Evolutionary conservation across 345 rosid genomes (phyloP).

Genomic region (Draba incana): DNA sequence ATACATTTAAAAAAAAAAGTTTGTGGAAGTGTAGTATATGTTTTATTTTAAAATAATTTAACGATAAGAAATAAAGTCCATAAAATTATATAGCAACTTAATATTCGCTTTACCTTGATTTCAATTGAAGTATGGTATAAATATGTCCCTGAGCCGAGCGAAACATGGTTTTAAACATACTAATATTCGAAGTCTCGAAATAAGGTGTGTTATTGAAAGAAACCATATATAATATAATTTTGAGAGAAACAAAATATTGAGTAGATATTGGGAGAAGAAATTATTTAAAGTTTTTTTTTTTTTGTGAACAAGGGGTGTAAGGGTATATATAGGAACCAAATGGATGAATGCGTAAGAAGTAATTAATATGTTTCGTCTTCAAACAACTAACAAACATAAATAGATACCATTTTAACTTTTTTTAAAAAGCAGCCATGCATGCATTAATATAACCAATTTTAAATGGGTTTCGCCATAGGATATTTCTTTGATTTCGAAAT

Average conservation of each 20-base stretch:
- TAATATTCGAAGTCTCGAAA: not conserved
- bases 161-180: constrained; percentile 5
- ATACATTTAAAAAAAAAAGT: not conserved
- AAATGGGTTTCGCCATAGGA: not conserved
- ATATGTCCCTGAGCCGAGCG: constrained; percentile 13
- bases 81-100: constrained; percentile 8
- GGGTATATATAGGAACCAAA: constrained; percentile 24
- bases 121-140: constrained; percentile 32
- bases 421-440: not conserved
- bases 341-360: constrained; percentile 4
- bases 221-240: not conserved
- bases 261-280: not conserved
- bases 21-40: constrained; percentile 11
- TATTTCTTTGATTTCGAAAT: not conserved
- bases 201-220: not conserved
- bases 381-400: constrained; percentile 25
- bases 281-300: not conserved
- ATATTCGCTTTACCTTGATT: constrained; percentile 35
- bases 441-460: constrained; percentile 7
- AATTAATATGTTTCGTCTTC: constrained; percentile 17
- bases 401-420: constrained; percentile 7
- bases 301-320: not conserved
- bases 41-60: not conserved
- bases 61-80: not conserved
- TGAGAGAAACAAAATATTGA: constrained; percentile 1